Conservation (phyloP, 129 eudicot genomes). For the sunflower (Helianthus annuus) region DNA sequence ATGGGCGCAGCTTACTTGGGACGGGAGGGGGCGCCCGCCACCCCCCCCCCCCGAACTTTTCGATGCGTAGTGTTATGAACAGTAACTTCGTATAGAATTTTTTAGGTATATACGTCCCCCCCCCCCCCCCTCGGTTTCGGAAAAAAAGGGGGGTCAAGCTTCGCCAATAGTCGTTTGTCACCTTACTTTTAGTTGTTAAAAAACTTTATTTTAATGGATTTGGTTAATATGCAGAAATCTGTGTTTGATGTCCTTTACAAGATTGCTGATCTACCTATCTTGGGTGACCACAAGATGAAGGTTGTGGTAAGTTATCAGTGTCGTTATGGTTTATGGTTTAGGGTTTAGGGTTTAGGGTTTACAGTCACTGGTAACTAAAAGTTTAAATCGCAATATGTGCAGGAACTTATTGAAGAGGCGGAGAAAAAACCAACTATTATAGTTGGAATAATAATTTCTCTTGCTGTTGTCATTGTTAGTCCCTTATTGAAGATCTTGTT, state of each 20-base stretch:
- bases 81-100: no score
- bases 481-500: conserved; percentile 52
- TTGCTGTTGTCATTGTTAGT: conserved; percentile 50
- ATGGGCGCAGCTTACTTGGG: no score
- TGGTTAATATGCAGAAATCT: conserved; percentile 52
- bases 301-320: conserved; percentile 54
- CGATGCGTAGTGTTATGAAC: no score
- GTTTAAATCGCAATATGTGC: conserved; percentile 7
- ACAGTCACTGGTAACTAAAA: neutral
- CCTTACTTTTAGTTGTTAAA: neutral
- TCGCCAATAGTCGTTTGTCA: no score
- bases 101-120: no score
- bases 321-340: neutral
- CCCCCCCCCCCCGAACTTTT: no score
- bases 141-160: no score
- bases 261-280: conserved; percentile 81
- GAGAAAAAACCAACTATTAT: conserved; percentile 72
- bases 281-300: conserved; percentile 76
- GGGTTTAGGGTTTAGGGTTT: no score
- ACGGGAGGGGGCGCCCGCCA: no score
- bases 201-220: neutral
- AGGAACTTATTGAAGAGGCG: conserved; percentile 86
- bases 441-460: conserved; percentile 57
- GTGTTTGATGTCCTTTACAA: conserved; percentile 84
- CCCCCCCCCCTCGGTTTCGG: no score